phyloP scores from a whole-genome alignment of 2,329 filamentous ascomycete genomes.

The Leptographium wingfieldii region DNA sequence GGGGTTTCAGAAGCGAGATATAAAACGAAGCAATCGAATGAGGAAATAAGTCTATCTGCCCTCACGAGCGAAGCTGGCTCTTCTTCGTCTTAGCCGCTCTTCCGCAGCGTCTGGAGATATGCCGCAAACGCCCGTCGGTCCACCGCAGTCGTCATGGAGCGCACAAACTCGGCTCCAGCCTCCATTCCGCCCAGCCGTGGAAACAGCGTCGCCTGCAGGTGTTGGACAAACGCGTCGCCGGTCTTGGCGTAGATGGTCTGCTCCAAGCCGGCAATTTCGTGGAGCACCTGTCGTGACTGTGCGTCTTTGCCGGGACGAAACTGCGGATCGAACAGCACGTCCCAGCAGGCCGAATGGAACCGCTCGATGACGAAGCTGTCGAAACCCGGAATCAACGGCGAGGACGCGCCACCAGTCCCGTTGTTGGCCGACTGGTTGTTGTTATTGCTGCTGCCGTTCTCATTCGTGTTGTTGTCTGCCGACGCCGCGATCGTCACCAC shows the following conservation, averaged over 20 bases:
- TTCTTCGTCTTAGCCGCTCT: slow-evolving; percentile 17
- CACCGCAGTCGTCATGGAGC: slow-evolving; percentile 42
- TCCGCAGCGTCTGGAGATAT: slow-evolving; percentile 49
- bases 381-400: slow-evolving; percentile 67
- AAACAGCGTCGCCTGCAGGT: slow-evolving; percentile 52
- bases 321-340: slow-evolving; percentile 61
- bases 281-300: slow-evolving; percentile 75
- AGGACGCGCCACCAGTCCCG: slow-evolving; percentile 23
- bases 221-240: slow-evolving; percentile 64
- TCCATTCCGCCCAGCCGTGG: slow-evolving; percentile 44
- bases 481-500: slow-evolving; percentile 44
- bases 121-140: slow-evolving; percentile 50
- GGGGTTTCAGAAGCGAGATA: neutral
- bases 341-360: slow-evolving; percentile 86
- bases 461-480: slow-evolving; percentile 27
- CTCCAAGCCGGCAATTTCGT: slow-evolving; percentile 77
- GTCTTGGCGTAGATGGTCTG: slow-evolving; percentile 86
- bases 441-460: slow-evolving; percentile 19
- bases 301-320: slow-evolving; percentile 76
- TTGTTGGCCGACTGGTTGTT: neutral
- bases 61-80: neutral
- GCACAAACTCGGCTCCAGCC: slow-evolving; percentile 46
- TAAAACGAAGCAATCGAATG: neutral
- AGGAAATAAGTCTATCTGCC: neutral
- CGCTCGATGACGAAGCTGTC: slow-evolving; percentile 80